phyloP scores from a whole-genome alignment of 108 stramenopile genomes.

The Discostella stelligeroides region DNA sequence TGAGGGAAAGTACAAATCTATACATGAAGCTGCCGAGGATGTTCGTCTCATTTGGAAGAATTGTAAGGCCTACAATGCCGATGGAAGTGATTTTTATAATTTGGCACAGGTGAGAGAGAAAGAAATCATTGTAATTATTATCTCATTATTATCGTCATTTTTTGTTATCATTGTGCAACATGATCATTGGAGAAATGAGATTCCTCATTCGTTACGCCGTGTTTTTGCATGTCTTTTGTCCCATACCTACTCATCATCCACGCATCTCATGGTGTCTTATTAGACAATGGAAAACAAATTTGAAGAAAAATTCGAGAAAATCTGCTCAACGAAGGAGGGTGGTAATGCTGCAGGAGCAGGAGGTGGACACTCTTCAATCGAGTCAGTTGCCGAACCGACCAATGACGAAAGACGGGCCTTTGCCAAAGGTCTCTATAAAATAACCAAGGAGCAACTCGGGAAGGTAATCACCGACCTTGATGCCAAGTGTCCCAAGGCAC shows the following conservation, averaged over 20 bases:
- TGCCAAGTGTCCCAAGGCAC: constrained; percentile 83
- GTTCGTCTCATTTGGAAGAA: constrained; percentile 94
- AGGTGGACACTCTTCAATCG: not conserved
- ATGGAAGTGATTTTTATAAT: constrained; percentile 88
- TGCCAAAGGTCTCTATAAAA: constrained; percentile 83
- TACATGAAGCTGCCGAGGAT: constrained; percentile 87
- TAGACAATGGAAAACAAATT: constrained; percentile 71
- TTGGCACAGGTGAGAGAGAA: constrained; percentile 51
- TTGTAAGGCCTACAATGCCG: constrained; percentile 95
- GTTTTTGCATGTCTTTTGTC: not conserved
- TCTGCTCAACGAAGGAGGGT: constrained; percentile 38
- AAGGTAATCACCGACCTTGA: constrained; percentile 89
- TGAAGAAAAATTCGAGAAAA: constrained; percentile 78
- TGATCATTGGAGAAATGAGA: no score
- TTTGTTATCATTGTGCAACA: no score
- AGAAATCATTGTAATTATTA: not conserved
- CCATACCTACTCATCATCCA: not conserved
- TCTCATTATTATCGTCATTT: no score
- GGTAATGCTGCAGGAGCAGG: constrained; percentile 2
- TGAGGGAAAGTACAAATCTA: constrained; percentile 69
- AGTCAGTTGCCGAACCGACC: constrained; percentile 51
- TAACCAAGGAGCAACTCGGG: constrained; percentile 90
- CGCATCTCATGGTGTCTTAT: not conserved
- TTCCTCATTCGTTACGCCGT: not conserved
- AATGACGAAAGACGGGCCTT: constrained; percentile 86